These are phyloP conservation scores for Flaveria sonorensis DNA, from an alignment of 129 eudicot genomes.

Conservation along the genomic window DNA sequence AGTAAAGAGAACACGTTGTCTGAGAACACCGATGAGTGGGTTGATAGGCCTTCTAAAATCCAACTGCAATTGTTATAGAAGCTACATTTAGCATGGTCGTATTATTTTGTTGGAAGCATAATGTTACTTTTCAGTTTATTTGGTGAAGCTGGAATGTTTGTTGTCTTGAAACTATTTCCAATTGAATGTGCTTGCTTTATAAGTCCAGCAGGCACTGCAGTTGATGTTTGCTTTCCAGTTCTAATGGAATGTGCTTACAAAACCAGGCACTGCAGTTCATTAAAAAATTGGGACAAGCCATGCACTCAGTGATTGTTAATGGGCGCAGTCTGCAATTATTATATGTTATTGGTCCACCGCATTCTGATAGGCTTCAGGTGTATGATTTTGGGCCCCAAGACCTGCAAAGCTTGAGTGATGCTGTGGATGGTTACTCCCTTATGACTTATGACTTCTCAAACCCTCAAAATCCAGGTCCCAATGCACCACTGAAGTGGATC, in stretches of 20 bases:
- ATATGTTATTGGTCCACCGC: conserved; percentile 93
- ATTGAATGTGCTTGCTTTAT: not conserved
- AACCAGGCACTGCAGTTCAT: conserved; percentile 76
- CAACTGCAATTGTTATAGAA: not conserved
- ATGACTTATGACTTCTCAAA: conserved; percentile 95
- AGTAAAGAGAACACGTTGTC: not conserved
- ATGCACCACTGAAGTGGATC: conserved; percentile 94
- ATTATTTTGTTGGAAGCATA: not conserved
- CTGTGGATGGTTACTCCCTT: conserved; percentile 94
- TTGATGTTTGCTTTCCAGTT: conserved; percentile 15
- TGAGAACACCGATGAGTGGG: not conserved
- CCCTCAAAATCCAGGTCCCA: conserved; percentile 93
- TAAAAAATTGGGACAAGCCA: conserved; percentile 66
- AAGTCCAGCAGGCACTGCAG: not conserved
- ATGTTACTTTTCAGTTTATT: not conserved
- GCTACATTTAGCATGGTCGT: not conserved
- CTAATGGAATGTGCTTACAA: conserved; percentile 24
- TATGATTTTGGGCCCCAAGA: conserved; percentile 93
- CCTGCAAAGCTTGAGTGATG: conserved; percentile 56
- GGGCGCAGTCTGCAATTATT: conserved; percentile 57
- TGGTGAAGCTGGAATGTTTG: not conserved
- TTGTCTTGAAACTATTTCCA: not conserved
- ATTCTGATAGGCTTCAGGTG: conserved; percentile 59
- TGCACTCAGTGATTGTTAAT: conserved; percentile 58
- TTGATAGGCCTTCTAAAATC: not conserved